Percentiles rank a stretch among this genome's conserved stretches.
Evolutionary conservation across 352 stramenopile genomes (phyloP).

Genomic region (Bremia lactucae): DNA sequence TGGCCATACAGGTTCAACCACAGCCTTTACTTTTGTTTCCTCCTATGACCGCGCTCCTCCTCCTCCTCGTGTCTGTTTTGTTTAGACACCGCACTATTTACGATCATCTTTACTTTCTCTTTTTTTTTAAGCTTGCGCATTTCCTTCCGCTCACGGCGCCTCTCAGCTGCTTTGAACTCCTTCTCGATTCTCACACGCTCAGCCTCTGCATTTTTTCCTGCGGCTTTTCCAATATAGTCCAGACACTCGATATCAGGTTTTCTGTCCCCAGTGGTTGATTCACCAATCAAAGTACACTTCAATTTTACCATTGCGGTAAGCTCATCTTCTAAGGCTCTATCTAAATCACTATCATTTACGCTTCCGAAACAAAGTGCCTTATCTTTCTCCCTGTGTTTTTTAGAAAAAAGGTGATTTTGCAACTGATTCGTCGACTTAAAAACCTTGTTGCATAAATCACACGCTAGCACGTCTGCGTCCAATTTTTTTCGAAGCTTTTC

Average conservation of each 20-base stretch:
- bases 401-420: conserved; percentile 66
- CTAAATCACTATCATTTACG: conserved; percentile 51
- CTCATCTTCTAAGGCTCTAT: conserved; percentile 44
- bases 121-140: conserved; percentile 77
- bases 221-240: conserved; percentile 22
- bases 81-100: conserved; percentile 33
- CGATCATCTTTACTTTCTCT: conserved; percentile 62
- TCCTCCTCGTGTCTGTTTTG: conserved; percentile 25
- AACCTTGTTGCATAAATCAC: conserved; percentile 71
- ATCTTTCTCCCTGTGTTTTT: conserved; percentile 76
- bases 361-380: conserved; percentile 45
- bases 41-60: conserved; percentile 19
- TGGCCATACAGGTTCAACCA: conserved; percentile 45
- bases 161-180: conserved; percentile 67
- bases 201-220: conserved; percentile 22
- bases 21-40: conserved; percentile 37
- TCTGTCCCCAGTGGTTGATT: conserved; percentile 1
- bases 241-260: conserved; percentile 5
- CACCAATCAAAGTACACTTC: conserved; percentile 2
- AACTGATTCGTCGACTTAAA: conserved; percentile 82
- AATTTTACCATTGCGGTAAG: conserved; percentile 32
- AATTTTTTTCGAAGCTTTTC: conserved; percentile 56
- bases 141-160: conserved; percentile 70
- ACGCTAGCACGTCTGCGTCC: conserved; percentile 55
- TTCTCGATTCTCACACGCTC: conserved; percentile 53